Evolutionary conservation across 768 basidiomycete species (phyloP).

Genomic region (Mycena latifolia): DNA sequence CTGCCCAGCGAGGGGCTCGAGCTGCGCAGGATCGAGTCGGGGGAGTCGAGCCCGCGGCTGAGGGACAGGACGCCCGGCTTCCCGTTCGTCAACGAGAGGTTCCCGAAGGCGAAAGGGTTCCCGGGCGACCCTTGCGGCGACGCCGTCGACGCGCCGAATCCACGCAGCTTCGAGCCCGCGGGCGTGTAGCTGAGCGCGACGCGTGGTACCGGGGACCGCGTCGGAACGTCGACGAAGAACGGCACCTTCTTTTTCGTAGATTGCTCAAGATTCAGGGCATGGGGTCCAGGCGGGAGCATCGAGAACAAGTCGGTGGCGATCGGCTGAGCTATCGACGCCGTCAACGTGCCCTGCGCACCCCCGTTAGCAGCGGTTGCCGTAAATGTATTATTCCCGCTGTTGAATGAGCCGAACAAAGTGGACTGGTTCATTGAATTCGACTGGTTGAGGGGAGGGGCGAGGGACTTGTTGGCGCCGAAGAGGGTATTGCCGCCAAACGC

Average conservation of each 20-base stretch:
- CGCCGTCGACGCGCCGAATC: conserved; percentile 68
- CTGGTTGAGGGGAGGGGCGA: conserved; percentile 59
- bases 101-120: conserved; percentile 50
- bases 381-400: conserved; percentile 51
- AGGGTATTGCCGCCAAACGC: conserved; percentile 60
- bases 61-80: conserved; percentile 69
- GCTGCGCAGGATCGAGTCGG: conserved; percentile 74
- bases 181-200: conserved; percentile 75
- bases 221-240: conserved; percentile 83
- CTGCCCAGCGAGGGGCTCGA: conserved; percentile 67
- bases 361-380: conserved; percentile 55
- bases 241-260: conserved; percentile 80
- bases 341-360: conserved; percentile 71
- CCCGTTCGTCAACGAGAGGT: conserved; percentile 64
- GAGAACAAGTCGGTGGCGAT: conserved; percentile 79
- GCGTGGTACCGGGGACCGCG: conserved; percentile 77
- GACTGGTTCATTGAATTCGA: conserved; percentile 54
- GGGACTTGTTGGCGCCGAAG: conserved; percentile 57
- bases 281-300: conserved; percentile 80
- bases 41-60: conserved; percentile 59
- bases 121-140: conserved; percentile 51
- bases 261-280: conserved; percentile 69
- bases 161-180: conserved; percentile 77
- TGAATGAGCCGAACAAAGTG: conserved; percentile 44
- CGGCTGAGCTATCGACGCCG: conserved; percentile 91